A percentile compares a stretch with the other conserved stretches of the same genome.
Conservation (phyloP, 352 stramenopile species). For the Globisporangium orthogonon region DNA sequence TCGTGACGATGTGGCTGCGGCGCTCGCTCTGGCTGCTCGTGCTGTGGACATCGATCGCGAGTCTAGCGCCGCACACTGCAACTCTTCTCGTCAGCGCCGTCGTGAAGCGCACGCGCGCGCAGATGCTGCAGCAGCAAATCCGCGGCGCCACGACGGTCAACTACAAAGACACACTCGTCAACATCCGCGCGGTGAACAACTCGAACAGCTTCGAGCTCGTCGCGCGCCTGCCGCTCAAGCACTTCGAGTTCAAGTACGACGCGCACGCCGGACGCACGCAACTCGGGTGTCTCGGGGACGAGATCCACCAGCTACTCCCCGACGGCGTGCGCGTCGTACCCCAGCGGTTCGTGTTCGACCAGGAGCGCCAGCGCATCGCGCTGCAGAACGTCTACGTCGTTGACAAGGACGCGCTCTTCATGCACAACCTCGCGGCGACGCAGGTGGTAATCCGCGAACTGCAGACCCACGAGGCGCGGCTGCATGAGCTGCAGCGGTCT, state of each 20-base stretch:
- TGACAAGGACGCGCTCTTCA: constrained; percentile 88
- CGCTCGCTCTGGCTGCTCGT: background rate
- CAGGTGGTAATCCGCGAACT: constrained; percentile 72
- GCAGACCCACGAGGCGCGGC: constrained; percentile 16
- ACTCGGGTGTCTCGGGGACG: constrained; percentile 61
- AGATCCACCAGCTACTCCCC: constrained; percentile 48
- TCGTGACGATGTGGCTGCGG: background rate
- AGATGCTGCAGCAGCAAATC: constrained; percentile 9
- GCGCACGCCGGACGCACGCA: constrained; percentile 55
- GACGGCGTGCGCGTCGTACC: constrained; percentile 67
- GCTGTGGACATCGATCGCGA: background rate
- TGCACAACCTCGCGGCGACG: constrained; percentile 87
- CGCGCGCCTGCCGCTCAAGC: constrained; percentile 41
- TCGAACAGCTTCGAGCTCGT: constrained; percentile 43
- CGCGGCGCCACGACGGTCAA: constrained; percentile 11
- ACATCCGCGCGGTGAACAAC: constrained; percentile 35
- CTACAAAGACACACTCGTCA: constrained; percentile 42
- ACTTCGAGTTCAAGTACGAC: constrained; percentile 82
- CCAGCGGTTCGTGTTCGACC: constrained; percentile 49
- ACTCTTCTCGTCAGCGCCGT: background rate
- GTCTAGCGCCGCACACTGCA: background rate
- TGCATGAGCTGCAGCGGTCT: constrained; percentile 22
- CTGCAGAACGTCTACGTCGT: constrained; percentile 83
- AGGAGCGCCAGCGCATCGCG: constrained; percentile 42
- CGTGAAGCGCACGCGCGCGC: constrained; percentile 12